These are phyloP conservation scores for Yamadazyma paraphyllophila DNA, from an alignment of 805 yeast genomes.

Conservation along the genomic window DNA sequence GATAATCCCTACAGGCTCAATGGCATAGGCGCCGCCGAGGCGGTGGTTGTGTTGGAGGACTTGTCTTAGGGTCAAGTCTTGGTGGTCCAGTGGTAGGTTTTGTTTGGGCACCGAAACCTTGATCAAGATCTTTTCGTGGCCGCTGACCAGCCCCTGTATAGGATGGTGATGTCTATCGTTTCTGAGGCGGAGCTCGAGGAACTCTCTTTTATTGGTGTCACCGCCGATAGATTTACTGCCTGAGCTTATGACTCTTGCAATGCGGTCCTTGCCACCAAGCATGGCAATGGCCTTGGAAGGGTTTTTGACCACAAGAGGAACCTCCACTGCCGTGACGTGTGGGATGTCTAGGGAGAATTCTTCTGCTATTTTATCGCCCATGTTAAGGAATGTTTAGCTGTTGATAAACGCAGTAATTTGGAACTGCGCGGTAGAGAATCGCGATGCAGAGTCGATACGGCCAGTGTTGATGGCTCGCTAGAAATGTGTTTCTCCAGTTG, in stretches of 20 bases:
- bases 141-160: conserved; percentile 49
- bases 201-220: background rate
- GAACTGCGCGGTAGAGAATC: too few relatives aligned
- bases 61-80: conserved; percentile 41
- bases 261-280: conserved; percentile 60
- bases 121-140: conserved; percentile 56
- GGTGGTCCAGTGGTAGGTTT: conserved; percentile 38
- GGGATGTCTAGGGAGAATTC: conserved; percentile 70
- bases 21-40: conserved; percentile 31
- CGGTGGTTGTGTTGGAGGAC: conserved; percentile 32
- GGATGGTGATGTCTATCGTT: conserved; percentile 58
- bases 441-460: too few relatives aligned
- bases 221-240: conserved; percentile 19
- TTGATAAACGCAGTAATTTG: background rate
- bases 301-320: conserved; percentile 70
- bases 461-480: too few relatives aligned
- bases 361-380: conserved; percentile 36
- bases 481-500: too few relatives aligned
- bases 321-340: conserved; percentile 69
- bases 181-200: conserved; percentile 40
- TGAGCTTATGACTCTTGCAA: conserved; percentile 41
- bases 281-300: conserved; percentile 59
- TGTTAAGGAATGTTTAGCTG: background rate
- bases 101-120: conserved; percentile 61
- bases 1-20: conserved; percentile 65